Evolutionary conservation across 352 stramenopile genomes (phyloP).

Genomic region (Phytophthora foliorum): DNA sequence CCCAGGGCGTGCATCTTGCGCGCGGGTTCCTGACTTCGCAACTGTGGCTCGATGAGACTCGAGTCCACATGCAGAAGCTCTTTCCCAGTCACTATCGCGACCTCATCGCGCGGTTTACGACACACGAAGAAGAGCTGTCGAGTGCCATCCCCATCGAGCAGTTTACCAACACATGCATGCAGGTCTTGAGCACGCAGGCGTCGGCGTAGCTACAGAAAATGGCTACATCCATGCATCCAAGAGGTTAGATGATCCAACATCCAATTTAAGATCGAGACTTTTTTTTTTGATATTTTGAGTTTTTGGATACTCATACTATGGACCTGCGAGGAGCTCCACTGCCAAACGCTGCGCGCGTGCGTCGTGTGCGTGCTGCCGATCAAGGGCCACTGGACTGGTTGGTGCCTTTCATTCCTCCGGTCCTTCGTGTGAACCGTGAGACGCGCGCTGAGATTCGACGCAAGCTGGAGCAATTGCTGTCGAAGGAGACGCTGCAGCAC

Average conservation of each 20-base stretch:
- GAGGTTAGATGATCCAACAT: too few relatives aligned
- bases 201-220: constrained; percentile 17
- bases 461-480: constrained; percentile 44
- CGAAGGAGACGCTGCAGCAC: constrained; percentile 42
- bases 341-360: constrained; percentile 21
- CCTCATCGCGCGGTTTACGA: constrained; percentile 54
- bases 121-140: constrained; percentile 49
- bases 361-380: constrained; percentile 26
- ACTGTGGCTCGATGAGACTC: constrained; percentile 59
- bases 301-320: too few relatives aligned
- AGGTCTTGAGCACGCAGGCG: constrained; percentile 48
- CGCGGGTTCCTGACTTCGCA: constrained; percentile 57
- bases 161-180: constrained; percentile 53
- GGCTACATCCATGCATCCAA: too few relatives aligned
- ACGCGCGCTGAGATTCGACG: constrained; percentile 61
- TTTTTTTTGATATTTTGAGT: too few relatives aligned
- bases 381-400: constrained; percentile 72
- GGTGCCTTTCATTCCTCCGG: constrained; percentile 84
- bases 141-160: constrained; percentile 34
- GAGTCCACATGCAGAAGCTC: constrained; percentile 46
- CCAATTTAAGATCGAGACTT: too few relatives aligned
- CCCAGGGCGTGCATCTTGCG: constrained; percentile 40
- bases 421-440: constrained; percentile 82
- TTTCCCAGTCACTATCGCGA: constrained; percentile 75
- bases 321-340: constrained; percentile 16